Evolutionary conservation across 2,329 filamentous ascomycete genomes (phyloP).

Genomic region (Claviceps lovelessii): DNA sequence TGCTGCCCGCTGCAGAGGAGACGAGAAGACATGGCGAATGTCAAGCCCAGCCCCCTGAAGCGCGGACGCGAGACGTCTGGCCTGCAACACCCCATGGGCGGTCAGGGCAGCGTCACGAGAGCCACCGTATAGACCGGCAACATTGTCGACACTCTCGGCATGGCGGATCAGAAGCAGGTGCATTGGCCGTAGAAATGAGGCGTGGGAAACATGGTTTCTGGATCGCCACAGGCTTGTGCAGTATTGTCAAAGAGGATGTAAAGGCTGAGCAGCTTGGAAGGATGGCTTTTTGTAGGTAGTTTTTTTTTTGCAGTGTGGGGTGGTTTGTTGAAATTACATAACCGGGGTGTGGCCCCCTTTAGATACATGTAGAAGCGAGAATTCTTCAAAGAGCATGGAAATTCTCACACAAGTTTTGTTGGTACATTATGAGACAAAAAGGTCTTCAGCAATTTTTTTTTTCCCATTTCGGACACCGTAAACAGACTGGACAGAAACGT

Average conservation of each 20-base stretch:
- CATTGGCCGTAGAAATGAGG: slow-evolving; percentile 11
- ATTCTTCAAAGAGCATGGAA: no score
- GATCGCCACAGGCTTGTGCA: not conserved
- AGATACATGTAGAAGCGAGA: not conserved
- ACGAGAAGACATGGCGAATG: slow-evolving; percentile 59
- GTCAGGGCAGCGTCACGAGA: slow-evolving; percentile 69
- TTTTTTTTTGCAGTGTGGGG: not conserved
- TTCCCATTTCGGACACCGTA: no score
- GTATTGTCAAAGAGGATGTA: no score
- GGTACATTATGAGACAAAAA: no score
- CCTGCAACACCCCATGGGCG: slow-evolving; percentile 67
- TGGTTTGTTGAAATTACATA: not conserved
- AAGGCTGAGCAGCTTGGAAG: not conserved
- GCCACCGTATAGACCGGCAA: slow-evolving; percentile 65
- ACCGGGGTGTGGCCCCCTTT: not conserved
- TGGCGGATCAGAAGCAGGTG: slow-evolving; percentile 65
- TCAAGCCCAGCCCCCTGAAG: slow-evolving; percentile 26
- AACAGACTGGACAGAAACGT: no score
- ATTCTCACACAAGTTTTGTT: no score
- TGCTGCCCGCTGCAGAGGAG: slow-evolving; percentile 59
- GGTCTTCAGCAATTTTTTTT: no score
- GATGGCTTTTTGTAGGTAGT: not conserved
- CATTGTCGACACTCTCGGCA: slow-evolving; percentile 83
- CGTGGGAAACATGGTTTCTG: not conserved
- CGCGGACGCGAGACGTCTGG: slow-evolving; percentile 52